Evolutionary conservation across 495 filamentous ascomycete genomes (phyloP).

Genomic region (Aspergillus leporis): DNA sequence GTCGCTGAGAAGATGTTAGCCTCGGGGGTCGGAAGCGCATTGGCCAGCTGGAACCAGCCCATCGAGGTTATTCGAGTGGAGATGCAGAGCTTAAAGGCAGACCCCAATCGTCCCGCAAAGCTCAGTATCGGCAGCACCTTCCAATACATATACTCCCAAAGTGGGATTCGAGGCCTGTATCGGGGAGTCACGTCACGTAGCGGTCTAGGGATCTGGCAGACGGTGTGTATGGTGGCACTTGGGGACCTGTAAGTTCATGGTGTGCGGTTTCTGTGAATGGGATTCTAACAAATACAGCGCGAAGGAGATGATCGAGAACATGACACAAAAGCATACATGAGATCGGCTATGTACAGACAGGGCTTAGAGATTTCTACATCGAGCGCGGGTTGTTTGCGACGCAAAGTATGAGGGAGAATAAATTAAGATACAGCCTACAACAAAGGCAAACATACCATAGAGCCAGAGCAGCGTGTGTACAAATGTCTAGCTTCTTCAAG

Average conservation of each 20-base stretch:
- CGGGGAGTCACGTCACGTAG: constrained; percentile 19
- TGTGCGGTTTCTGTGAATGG: neutral
- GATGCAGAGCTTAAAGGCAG: constrained; percentile 22
- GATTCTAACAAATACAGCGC: neutral
- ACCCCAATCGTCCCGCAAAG: constrained; percentile 15
- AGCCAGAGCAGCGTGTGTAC: too few relatives aligned
- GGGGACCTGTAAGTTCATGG: constrained; percentile 5
- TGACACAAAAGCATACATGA: neutral
- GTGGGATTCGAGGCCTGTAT: constrained; percentile 15
- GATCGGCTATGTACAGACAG: neutral
- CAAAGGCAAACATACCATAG: too few relatives aligned
- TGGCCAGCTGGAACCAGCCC: constrained; percentile 24
- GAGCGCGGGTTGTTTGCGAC: too few relatives aligned
- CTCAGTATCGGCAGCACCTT: constrained; percentile 16
- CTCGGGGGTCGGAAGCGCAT: constrained; percentile 17
- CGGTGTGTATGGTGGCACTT: constrained; percentile 23
- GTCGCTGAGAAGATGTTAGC: constrained; percentile 21
- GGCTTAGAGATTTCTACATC: neutral
- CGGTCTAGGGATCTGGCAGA: constrained; percentile 20
- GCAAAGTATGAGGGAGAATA: too few relatives aligned
- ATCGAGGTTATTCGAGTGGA: constrained; percentile 22
- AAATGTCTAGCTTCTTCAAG: too few relatives aligned
- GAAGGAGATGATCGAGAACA: neutral
- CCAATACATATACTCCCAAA: constrained; percentile 12
- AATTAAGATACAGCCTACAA: too few relatives aligned